A percentile compares a stretch with the other conserved stretches of the same genome.
These are phyloP conservation scores for Penicillium salamii DNA, from an alignment of 495 filamentous ascomycete genomes.

Conservation along the genomic window DNA sequence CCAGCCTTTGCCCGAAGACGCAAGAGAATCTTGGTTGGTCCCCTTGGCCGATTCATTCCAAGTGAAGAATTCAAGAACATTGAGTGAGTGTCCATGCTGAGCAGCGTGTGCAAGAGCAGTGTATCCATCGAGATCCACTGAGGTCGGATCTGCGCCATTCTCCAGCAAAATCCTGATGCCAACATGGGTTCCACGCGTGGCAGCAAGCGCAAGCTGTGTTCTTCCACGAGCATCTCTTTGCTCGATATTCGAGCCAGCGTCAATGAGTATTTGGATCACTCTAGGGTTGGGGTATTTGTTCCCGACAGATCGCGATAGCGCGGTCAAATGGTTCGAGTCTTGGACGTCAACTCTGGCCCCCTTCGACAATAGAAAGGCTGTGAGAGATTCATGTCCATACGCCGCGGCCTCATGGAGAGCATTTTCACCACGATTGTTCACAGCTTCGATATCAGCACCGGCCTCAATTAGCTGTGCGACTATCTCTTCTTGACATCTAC, in stretches of 20 bases:
- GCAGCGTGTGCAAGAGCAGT: conserved; percentile 4
- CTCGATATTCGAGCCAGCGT: too few relatives aligned
- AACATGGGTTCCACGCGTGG: not conserved
- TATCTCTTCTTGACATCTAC: not conserved
- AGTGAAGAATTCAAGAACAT: conserved; percentile 3
- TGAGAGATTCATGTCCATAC: not conserved
- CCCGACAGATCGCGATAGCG: too few relatives aligned
- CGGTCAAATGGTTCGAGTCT: not conserved
- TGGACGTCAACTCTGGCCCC: not conserved
- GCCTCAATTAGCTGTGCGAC: conserved; percentile 1
- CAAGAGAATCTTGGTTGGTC: not conserved
- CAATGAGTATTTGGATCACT: too few relatives aligned
- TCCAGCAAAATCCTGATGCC: not conserved
- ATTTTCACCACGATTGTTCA: not conserved
- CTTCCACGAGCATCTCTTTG: not conserved
- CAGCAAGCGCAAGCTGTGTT: conserved; percentile 6
- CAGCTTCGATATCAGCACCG: conserved; percentile 2
- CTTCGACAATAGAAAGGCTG: conserved; percentile 1
- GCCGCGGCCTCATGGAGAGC: conserved; percentile 5
- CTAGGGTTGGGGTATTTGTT: too few relatives aligned
- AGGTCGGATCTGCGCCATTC: not conserved
- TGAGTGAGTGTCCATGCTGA: not conserved
- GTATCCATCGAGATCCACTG: not conserved
- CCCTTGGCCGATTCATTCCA: not conserved
- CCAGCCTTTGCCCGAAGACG: too few relatives aligned